A percentile compares a stretch with the other conserved stretches of the same genome.
phyloP scores from a whole-genome alignment of 2,329 filamentous ascomycete species.

The Fusarium liriodendri region DNA sequence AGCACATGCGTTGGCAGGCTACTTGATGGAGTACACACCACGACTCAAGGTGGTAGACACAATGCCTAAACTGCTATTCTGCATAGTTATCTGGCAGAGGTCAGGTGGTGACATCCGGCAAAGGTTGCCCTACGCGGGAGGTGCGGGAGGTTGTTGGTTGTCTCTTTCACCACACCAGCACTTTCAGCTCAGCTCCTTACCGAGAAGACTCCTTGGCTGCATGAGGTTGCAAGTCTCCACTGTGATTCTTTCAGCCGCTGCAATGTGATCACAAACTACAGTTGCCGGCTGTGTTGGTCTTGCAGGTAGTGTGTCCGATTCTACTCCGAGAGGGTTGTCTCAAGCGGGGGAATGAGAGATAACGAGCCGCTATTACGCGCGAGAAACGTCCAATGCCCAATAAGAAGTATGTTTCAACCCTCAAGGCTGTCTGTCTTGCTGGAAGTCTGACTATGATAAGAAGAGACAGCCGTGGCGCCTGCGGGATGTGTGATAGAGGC shows the following conservation, averaged over 20 bases:
- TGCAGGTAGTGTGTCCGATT: neutral
- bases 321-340: neutral
- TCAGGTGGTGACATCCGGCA: neutral
- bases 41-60: neutral
- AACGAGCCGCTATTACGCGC: neutral
- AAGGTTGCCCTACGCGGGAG: neutral
- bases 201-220: neutral
- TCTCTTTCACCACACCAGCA: neutral
- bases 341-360: neutral
- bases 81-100: neutral
- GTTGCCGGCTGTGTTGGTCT: neutral
- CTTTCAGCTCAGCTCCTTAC: neutral
- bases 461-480: neutral
- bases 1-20: neutral
- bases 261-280: neutral
- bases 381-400: neutral
- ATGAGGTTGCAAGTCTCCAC: neutral
- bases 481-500: neutral
- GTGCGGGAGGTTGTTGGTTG: neutral
- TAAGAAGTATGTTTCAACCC: neutral
- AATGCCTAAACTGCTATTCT: neutral
- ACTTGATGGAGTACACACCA: slow-evolving; percentile 1
- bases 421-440: neutral
- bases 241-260: neutral
- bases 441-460: neutral